Base-by-base conservation (phyloP, 2,329 filamentous ascomycete genomes). In the Aureobasidium sp. region DNA sequence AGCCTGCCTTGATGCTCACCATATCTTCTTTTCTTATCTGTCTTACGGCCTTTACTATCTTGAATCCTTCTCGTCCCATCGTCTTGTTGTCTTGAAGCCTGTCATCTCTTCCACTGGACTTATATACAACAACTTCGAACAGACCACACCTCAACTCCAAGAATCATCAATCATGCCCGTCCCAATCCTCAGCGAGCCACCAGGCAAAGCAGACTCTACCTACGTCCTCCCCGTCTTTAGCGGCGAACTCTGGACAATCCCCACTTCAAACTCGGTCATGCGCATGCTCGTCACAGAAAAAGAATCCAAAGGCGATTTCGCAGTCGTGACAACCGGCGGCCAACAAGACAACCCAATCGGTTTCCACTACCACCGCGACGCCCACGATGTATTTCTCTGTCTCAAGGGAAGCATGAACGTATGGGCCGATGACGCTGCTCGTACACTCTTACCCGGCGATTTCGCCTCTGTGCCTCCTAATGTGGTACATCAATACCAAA, bases 301-400 rank as follows among this genome's bases (percentile, higher is more conserved):
- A 23, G 63, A 65, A 23, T 58, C 51, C 25, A 65, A 60, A 53
- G 63, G 63, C 33, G 63, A 65, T 20, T 65, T 65, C 18, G 63
- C 63, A 25, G 63, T 65, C 9, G 63, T 65, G 15, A 51, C 45
- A 20, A 65, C 63, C 4, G 63, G 63, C 15, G 63, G 63, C 15
- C 53, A 56, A 59, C 53, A 56, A 23, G 63, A 65, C 54, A 42
- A 59, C 15, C 63, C 63, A 8, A 65, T 65, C 36, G 87, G 86
- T 0, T 89, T 88, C 69, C 87, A 89, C 73, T 87, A 82, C 69
- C 87, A 89, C 69, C 79, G 81, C 38, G 81, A 88, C 59, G 83
- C 86, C 0, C 87, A 88, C 69, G 87, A 88, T 71, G 82, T 88
- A 5, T 89, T 88, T 69, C 75, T 88, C 3, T 83, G 85, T 23